phyloP scores from a whole-genome alignment of 176 grass and related monocot genomes.

The Zoysia japonica region DNA sequence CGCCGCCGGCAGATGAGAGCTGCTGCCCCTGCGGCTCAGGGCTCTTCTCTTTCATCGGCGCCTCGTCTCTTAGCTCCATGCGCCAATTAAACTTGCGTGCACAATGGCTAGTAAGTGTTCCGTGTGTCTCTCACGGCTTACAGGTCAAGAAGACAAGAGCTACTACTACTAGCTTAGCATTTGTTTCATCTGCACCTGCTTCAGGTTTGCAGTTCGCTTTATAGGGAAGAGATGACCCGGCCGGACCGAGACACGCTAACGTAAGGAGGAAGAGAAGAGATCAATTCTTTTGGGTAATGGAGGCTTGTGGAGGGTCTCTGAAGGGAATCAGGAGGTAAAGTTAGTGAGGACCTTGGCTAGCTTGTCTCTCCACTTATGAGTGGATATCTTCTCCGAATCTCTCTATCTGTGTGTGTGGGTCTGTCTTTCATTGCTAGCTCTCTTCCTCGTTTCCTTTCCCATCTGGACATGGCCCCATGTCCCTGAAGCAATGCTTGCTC shows the following conservation, averaged over 20 bases:
- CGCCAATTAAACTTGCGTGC: conserved; percentile 21
- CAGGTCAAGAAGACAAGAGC: not conserved
- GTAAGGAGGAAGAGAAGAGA: conserved; percentile 17
- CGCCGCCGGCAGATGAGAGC: not conserved
- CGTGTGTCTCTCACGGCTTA: not conserved
- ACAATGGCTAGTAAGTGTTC: not conserved
- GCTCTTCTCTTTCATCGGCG: conserved; percentile 20
- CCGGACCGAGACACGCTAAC: conserved; percentile 15
- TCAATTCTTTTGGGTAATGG: conserved; percentile 42
- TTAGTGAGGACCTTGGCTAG: not conserved
- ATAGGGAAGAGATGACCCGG: conserved; percentile 35
- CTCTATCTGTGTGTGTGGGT: conserved; percentile 1
- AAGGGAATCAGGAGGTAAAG: conserved; percentile 50
- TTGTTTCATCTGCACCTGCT: conserved; percentile 1
- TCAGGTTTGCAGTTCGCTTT: conserved; percentile 47
- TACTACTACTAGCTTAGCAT: not conserved
- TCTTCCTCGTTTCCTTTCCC: conserved; percentile 53
- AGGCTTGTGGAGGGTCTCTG: conserved; percentile 42
- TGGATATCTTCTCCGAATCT: conserved; percentile 34
- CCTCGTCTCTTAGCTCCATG: conserved; percentile 36
- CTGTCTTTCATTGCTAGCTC: conserved; percentile 42
- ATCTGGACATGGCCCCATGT: conserved; percentile 50
- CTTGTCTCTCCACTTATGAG: conserved; percentile 31
- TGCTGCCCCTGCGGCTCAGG: not conserved
- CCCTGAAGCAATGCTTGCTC: conserved; percentile 37